Conservation (phyloP, 305 asterid species). For the Rubia tinctorum region DNA sequence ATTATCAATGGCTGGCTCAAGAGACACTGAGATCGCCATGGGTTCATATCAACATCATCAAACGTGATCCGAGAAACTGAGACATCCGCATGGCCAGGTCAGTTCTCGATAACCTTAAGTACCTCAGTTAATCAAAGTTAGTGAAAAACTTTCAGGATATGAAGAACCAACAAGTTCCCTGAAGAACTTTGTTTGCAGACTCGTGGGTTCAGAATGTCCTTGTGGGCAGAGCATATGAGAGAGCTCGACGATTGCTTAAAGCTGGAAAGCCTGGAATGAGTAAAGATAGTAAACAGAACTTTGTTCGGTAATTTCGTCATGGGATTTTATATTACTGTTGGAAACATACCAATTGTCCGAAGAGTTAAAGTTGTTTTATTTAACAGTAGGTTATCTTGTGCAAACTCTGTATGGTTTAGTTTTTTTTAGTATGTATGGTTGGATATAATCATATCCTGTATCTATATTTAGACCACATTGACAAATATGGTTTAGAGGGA, state of each 20-base stretch:
- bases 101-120: slow-evolving; percentile 1
- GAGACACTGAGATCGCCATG: slow-evolving; percentile 95
- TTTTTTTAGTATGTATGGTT: too few species aligned
- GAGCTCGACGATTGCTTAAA: slow-evolving; percentile 40
- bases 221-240: slow-evolving; percentile 94
- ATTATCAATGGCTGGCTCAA: slow-evolving; percentile 85
- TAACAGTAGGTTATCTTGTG: too few species aligned
- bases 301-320: too few species aligned
- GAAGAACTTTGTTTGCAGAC: slow-evolving; percentile 37
- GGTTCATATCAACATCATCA: slow-evolving; percentile 87
- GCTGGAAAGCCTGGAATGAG: slow-evolving; percentile 49
- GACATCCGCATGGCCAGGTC: slow-evolving; percentile 80
- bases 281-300: slow-evolving; percentile 46
- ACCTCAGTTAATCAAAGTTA: not conserved
- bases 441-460: too few species aligned
- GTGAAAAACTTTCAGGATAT: not conserved
- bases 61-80: slow-evolving; percentile 55
- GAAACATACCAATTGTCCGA: too few species aligned
- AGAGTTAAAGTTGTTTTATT: too few species aligned
- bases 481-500: too few species aligned
- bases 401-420: too few species aligned
- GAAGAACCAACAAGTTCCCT: not conserved
- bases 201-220: slow-evolving; percentile 80
- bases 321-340: too few species aligned
- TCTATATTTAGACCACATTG: too few species aligned